Base-by-base conservation (phyloP, 129 eudicot genomes). In the Chrysanthemum seticuspe region DNA sequence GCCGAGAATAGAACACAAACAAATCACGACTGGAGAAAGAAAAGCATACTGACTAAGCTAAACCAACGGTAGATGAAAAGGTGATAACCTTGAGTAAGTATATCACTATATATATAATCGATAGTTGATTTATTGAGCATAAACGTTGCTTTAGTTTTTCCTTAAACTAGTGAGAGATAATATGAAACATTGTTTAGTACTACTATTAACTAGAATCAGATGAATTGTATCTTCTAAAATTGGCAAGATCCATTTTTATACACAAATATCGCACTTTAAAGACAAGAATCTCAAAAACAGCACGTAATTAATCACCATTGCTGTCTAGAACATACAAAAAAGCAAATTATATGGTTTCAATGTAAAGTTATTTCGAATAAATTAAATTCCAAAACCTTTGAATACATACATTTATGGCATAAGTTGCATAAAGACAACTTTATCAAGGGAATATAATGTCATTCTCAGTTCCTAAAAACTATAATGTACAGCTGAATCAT, bases 11-110 rank as follows among this genome's bases (percentile, higher is more conserved):
- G 21, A 62, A 74, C 14, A 15, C 15, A 64, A 74, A 31, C 14
- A 65, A 53, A 65, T 65, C 64, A 19, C 48, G 65, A 74, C 12
- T 1, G 31, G 53, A 52, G 64, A 74, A 74, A 36, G 52, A 74
- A 31, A 62, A 65, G 19, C 23, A 52, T 74, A 34, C 10, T 34
- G 53, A 64, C 7, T 16, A 50, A 74, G 25, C 31, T 62, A 71
- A 44, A 15, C 5, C 65, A 73, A 21, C 47, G 13, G 31, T 62
- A 25, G 70, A 62, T 61, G 13, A 62, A 51, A 62, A 62, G 27
- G 52, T 11, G 50, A 53, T 14, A 13, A 23, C 4, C 25, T 49
- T 51, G 60, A 49, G 15, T 60, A 48, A 18, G 57, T 11, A 49
- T 40, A 5, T 40, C 7, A 40, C 45, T 40, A 40, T 27, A 25